A percentile compares a stretch with the other conserved stretches of the same genome.
These are phyloP conservation scores for Zangia roseola DNA, from an alignment of 768 basidiomycete genomes.

Conservation along the genomic window DNA sequence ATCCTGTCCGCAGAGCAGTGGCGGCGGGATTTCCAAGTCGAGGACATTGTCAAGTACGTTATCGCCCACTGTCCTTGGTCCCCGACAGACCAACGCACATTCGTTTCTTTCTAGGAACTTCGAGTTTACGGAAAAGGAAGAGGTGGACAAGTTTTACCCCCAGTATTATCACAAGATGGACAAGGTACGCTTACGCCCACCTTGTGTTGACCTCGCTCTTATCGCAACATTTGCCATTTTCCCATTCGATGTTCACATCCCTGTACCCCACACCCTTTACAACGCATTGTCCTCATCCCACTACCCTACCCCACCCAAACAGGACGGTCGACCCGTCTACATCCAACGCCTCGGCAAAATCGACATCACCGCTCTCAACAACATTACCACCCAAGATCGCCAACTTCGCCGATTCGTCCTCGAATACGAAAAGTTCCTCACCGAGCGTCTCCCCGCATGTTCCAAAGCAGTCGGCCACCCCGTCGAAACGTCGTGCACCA, in stretches of 20 bases:
- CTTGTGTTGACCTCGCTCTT: too few species aligned
- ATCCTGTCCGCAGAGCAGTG: constrained; percentile 79
- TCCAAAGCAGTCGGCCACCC: constrained; percentile 72
- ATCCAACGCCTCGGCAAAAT: constrained; percentile 90
- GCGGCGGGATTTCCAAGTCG: constrained; percentile 83
- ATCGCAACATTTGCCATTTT: too few species aligned
- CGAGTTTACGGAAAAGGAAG: constrained; percentile 76
- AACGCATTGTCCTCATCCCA: too few species aligned
- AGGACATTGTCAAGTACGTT: constrained; percentile 66
- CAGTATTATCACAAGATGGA: constrained; percentile 97
- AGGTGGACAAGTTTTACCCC: constrained; percentile 91
- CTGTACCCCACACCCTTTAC: too few species aligned
- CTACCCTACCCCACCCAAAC: background rate
- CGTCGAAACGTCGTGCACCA: constrained; percentile 96
- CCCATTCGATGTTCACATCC: too few species aligned
- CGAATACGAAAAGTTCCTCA: constrained; percentile 91
- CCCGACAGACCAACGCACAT: too few species aligned
- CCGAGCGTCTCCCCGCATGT: constrained; percentile 78
- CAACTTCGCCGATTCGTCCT: constrained; percentile 84
- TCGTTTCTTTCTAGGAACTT: constrained; percentile 72
- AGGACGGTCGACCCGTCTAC: constrained; percentile 96
- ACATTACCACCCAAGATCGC: constrained; percentile 80
- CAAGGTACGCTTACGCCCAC: constrained; percentile 50
- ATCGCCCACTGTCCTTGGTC: too few species aligned
- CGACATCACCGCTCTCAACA: constrained; percentile 82